Conservation (phyloP, 2,329 filamentous ascomycete species). For the Colletotrichum simmondsii region DNA sequence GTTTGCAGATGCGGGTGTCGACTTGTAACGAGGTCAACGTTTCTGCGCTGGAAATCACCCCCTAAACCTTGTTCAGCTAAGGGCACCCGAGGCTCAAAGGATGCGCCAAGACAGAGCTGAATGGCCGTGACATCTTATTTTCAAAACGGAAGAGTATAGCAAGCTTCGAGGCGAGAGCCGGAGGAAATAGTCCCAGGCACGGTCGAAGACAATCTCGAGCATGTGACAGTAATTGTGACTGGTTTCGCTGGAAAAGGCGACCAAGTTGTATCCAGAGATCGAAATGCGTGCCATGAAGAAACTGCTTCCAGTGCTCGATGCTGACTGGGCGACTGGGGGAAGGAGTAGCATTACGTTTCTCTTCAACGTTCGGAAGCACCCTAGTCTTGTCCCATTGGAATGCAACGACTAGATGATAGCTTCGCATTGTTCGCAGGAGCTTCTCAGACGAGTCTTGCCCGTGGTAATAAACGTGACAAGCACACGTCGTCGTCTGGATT, state of each 20-base stretch:
- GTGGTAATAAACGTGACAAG: background rate
- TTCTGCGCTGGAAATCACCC: constrained; percentile 9
- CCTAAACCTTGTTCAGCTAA: background rate
- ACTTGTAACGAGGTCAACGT: background rate
- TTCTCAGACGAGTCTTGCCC: background rate
- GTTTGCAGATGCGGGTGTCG: background rate
- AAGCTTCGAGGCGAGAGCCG: constrained; percentile 1
- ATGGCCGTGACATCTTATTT: background rate
- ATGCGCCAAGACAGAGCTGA: background rate
- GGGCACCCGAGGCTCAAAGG: background rate
- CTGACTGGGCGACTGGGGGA: background rate
- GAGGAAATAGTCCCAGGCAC: background rate
- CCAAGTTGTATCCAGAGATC: background rate
- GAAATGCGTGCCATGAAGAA: constrained; percentile 16
- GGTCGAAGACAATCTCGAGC: background rate
- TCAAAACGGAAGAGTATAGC: constrained; percentile 1
- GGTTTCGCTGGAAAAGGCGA: background rate
- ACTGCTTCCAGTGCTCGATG: background rate
- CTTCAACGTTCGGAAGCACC: background rate
- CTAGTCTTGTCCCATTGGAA: background rate
- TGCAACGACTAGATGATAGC: background rate
- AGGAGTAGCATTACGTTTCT: background rate
- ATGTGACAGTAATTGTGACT: constrained; percentile 11
- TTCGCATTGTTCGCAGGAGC: background rate
- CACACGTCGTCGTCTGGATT: constrained; percentile 24